These are phyloP conservation scores for Arabis hirsuta DNA, from an alignment of 345 rosid species.

Conservation along the genomic window DNA sequence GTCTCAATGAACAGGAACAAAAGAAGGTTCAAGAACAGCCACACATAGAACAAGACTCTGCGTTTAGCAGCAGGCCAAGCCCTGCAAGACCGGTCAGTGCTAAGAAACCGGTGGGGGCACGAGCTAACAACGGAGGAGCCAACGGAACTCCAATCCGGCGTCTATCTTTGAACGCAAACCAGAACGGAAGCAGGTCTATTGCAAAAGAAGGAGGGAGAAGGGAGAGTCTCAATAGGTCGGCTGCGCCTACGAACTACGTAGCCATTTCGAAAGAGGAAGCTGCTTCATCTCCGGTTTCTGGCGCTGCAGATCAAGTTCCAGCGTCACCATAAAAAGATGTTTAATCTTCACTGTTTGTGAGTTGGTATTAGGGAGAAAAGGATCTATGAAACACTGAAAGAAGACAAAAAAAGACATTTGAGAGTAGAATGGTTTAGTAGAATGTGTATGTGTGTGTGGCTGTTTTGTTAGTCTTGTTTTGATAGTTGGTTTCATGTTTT, in stretches of 20 bases:
- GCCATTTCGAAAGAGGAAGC: slow-evolving; percentile 86
- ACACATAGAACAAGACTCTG: slow-evolving; percentile 76
- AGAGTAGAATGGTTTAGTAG: slow-evolving; percentile 42
- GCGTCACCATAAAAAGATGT: slow-evolving; percentile 68
- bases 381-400: slow-evolving; percentile 37
- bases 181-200: slow-evolving; percentile 76
- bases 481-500: slow-evolving; percentile 36
- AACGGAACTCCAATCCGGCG: slow-evolving; percentile 88
- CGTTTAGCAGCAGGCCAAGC: slow-evolving; percentile 76
- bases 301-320: slow-evolving; percentile 58
- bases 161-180: slow-evolving; percentile 73
- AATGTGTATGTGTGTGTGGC: slow-evolving; percentile 38
- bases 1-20: slow-evolving; percentile 56
- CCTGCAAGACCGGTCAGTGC: slow-evolving; percentile 79
- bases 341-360: slow-evolving; percentile 35
- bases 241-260: slow-evolving; percentile 77
- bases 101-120: slow-evolving; percentile 72
- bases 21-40: slow-evolving; percentile 90
- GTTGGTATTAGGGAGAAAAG: slow-evolving; percentile 34
- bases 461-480: slow-evolving; percentile 38
- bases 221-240: slow-evolving; percentile 63
- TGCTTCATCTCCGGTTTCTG: slow-evolving; percentile 67
- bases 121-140: slow-evolving; percentile 68
- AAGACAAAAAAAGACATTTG: slow-evolving; percentile 26
- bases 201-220: slow-evolving; percentile 77